Evolutionary conservation across 257 asterid genomes (phyloP), one percentile per base, ranked within the genome.

Genomic region (Solanum medicagineum): DNA sequence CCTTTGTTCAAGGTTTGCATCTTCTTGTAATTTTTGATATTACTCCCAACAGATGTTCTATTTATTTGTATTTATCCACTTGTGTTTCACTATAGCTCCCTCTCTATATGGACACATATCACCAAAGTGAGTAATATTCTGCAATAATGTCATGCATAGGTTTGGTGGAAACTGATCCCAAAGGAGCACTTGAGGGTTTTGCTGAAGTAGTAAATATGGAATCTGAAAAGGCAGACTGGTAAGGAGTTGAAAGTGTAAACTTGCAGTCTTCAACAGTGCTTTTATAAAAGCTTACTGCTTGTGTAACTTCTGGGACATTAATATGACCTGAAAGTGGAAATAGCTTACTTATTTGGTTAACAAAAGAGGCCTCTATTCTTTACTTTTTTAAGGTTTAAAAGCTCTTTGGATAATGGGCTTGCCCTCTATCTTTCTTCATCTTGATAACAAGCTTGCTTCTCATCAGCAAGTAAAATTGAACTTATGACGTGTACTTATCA

Each of bases 221-320:
- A 83, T 98, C 99, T 20, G 97, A 91, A 68, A 96, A 94, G 88
- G 98, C 98, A 73, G 99, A 96, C 80, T 96, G 99, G 99, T 94
- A 86, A 90, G 87, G 59, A n/a, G 44, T 79, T 55, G 74, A 74
- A 83, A n/a, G 22, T 47, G 1, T 22, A 7, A 0, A 22, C 44
- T 47, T 74, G 81, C 81, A 73, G 81, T 73, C 19, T 32, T 68
- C 42, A 44, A 45, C 1, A 1, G 42, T 13, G 40, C 81, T n/a
- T 44, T 71, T 22, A 45, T n/a, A 45, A 22, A n/a, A 45, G 32
- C 2, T 74, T 24, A 22, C n/a, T 14, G 7, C 36, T 47, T 47
- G n/a, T 75, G 7, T 47, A 45, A 40, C 59, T 22, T 32, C 36
- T 75, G 22, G 15, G 12, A 45, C 81, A n/a, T 75, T 75, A 22